Base-by-base conservation (phyloP, 768 basidiomycete species). In the Nidula microcarpa region DNA sequence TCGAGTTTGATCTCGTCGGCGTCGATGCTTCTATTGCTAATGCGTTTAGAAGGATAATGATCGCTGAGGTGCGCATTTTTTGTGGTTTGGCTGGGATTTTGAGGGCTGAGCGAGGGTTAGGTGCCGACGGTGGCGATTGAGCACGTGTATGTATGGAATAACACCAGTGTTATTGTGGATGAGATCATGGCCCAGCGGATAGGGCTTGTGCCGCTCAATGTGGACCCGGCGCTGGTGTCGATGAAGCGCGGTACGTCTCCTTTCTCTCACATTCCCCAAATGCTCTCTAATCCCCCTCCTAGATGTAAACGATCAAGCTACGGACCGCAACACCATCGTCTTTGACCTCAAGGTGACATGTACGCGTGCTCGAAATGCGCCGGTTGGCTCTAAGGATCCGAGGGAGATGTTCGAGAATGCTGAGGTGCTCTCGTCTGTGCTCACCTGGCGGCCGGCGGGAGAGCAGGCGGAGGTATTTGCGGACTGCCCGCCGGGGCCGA, bases 21-120 rank as follows among this genome's bases (percentile, higher is more conserved):
- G 89, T 98, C 32, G 96, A 99, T 66, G 91, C 97, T 0, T 91
- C 93, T 13, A 90, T 99, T 54, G 94, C 97, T 33, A 98, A 99
- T 68, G 94, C 96, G 0, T 83, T 96, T 58, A 79, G 97, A 30
- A 79, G 97, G 53, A 93, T 97, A 51, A 77, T 98, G 65, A 90
- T 98, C 46, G 89, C 96, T 8, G 97, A 99, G 80, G 95, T 94
- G 53, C 23, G 23, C 50, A 82, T 68, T 33, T 34, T 4, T 35
- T 14, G 41, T 43, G 10, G 46, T 43, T 50, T 50, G 33, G 47
- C 9, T n/a, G 37, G 3, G 17, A 49, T 4, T 34, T 14, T n/a
- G 17, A 10, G 18, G 44, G 11, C 10, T 30, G 13, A 16, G 18
- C 13, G 11, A 3, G 5, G 2, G 50, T 2, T 61, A 95, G 94